A percentile compares a stretch with the other conserved stretches of the same genome.
Evolutionary conservation across 208 protist species (phyloP).

Genomic region (Phytomonas francai): DNA sequence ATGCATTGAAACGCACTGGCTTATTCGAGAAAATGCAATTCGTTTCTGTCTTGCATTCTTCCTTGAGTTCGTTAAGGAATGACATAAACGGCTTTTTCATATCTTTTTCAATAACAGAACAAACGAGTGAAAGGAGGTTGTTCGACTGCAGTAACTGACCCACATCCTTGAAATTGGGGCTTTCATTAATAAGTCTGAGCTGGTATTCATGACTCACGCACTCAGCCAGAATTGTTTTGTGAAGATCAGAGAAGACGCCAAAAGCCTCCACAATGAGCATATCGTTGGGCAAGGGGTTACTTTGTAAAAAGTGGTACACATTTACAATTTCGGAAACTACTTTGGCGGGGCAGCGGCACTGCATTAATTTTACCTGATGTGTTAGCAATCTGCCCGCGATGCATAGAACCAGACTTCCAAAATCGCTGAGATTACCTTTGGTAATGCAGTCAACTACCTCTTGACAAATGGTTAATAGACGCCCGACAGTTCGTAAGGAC

Average conservation of each 20-base stretch:
- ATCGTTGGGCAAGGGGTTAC: background rate
- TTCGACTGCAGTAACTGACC: slow-evolving; percentile 50
- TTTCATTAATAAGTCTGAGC: slow-evolving; percentile 65
- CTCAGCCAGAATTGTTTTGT: slow-evolving; percentile 54
- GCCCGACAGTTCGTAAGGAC: slow-evolving; percentile 10
- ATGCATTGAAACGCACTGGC: slow-evolving; percentile 13
- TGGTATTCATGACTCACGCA: slow-evolving; percentile 82
- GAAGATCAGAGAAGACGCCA: slow-evolving; percentile 48
- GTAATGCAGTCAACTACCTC: slow-evolving; percentile 2
- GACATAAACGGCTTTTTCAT: slow-evolving; percentile 77
- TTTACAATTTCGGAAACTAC: slow-evolving; percentile 45
- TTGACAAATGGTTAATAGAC: slow-evolving; percentile 9
- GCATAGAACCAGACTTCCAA: slow-evolving; percentile 44
- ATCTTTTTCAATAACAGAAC: slow-evolving; percentile 60
- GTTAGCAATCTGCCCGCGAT: slow-evolving; percentile 56
- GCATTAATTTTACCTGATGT: slow-evolving; percentile 44
- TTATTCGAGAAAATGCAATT: slow-evolving; percentile 27
- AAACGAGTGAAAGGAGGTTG: slow-evolving; percentile 52
- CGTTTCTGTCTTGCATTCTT: slow-evolving; percentile 59
- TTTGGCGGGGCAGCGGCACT: slow-evolving; percentile 48
- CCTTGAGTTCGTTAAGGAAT: slow-evolving; percentile 67
- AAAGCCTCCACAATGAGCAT: slow-evolving; percentile 28
- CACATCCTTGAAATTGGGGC: slow-evolving; percentile 50
- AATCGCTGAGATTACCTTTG: slow-evolving; percentile 8
- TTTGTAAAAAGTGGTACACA: slow-evolving; percentile 25